Conservation (phyloP, 2,329 filamentous ascomycete genomes). For the Colletotrichum chrysophilum region DNA sequence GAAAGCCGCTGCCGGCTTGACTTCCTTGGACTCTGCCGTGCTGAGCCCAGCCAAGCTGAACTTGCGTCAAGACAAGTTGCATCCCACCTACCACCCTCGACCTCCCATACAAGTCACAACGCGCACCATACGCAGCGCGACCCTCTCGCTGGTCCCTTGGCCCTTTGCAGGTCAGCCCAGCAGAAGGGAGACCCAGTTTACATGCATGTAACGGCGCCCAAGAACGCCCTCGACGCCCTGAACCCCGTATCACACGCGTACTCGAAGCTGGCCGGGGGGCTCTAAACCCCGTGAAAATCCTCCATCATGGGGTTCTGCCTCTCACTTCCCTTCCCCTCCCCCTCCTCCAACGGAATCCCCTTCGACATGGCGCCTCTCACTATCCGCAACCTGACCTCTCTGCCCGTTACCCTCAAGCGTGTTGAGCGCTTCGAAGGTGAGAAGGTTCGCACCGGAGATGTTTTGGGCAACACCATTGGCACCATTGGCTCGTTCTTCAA, state of each 20-base stretch:
- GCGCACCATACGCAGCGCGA: background rate
- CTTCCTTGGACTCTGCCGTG: background rate
- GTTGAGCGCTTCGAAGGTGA: constrained; percentile 74
- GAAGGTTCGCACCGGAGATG: constrained; percentile 44
- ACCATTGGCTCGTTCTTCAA: constrained; percentile 49
- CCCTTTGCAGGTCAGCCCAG: background rate
- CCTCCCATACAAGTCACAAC: background rate
- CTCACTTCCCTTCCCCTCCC: constrained; percentile 11
- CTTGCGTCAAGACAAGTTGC: constrained; percentile 1
- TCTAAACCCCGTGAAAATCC: constrained; percentile 17
- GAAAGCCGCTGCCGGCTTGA: background rate
- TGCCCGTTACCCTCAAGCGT: constrained; percentile 72
- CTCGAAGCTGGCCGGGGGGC: constrained; percentile 10
- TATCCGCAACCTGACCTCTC: constrained; percentile 82
- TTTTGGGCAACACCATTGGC: constrained; percentile 50
- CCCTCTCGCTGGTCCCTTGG: background rate
- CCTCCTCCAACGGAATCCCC: constrained; percentile 4
- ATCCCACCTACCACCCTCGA: background rate
- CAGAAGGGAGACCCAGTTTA: constrained; percentile 9
- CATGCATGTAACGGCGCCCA: constrained; percentile 18
- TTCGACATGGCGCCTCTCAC: constrained; percentile 61
- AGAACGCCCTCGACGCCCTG: background rate
- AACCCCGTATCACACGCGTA: constrained; percentile 11
- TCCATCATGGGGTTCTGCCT: constrained; percentile 12
- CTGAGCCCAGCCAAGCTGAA: constrained; percentile 11